Conservation (phyloP, 768 basidiomycete genomes). For the Dioszegia hungarica region DNA sequence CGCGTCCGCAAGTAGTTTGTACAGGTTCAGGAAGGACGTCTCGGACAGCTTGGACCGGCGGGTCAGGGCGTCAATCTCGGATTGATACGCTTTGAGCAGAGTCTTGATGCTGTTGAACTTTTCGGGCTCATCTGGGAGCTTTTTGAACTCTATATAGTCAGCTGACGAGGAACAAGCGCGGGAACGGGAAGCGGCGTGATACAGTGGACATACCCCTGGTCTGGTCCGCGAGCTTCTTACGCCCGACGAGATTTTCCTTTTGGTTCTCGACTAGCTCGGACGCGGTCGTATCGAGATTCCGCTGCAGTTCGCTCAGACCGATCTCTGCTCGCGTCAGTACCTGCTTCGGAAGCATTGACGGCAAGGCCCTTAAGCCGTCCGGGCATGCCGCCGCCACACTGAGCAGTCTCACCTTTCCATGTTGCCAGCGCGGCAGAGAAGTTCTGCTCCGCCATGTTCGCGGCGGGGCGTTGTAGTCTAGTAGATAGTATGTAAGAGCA, state of each 20-base stretch:
- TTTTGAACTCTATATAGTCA: slow-evolving; percentile 78
- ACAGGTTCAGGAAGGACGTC: slow-evolving; percentile 92
- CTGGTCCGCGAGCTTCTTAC: slow-evolving; percentile 89
- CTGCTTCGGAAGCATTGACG: too few species aligned
- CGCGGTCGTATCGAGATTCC: slow-evolving; percentile 84
- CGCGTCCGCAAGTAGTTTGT: slow-evolving; percentile 92
- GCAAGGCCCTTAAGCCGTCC: too few species aligned
- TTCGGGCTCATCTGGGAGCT: slow-evolving; percentile 75
- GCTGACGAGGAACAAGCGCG: not conserved
- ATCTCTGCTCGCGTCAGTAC: too few species aligned
- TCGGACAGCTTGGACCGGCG: slow-evolving; percentile 87
- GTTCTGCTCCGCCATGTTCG: slow-evolving; percentile 60
- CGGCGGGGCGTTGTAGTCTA: not conserved
- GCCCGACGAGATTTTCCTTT: slow-evolving; percentile 90
- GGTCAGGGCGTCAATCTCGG: slow-evolving; percentile 92
- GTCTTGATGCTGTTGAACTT: slow-evolving; percentile 83
- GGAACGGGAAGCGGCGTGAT: not conserved
- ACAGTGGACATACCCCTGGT: slow-evolving; percentile 70
- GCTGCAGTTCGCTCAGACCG: slow-evolving; percentile 83
- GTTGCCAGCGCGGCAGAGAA: slow-evolving; percentile 87
- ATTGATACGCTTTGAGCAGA: slow-evolving; percentile 90
- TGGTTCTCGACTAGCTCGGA: slow-evolving; percentile 96
- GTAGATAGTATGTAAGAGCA: not conserved
- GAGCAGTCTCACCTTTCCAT: slow-evolving; percentile 95
- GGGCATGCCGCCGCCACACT: too few species aligned